These are phyloP conservation scores for Mycogone perniciosa DNA, from an alignment of 2,329 filamentous ascomycete species.

Conservation along the genomic window DNA sequence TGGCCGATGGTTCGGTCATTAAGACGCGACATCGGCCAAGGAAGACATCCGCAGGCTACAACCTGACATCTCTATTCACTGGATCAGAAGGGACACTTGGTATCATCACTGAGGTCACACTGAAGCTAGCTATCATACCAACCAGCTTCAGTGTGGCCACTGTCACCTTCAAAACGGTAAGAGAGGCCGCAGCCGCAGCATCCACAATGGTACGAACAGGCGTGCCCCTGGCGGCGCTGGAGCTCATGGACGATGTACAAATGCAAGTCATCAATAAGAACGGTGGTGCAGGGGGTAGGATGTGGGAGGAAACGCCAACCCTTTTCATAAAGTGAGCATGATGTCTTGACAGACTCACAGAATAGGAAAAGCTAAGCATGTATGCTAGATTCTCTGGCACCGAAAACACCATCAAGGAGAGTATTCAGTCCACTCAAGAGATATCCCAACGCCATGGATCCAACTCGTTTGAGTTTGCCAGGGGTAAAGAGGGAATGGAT, in stretches of 20 bases:
- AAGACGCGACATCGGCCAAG: slow-evolving; percentile 61
- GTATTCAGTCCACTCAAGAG: slow-evolving; percentile 51
- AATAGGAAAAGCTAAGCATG: background rate
- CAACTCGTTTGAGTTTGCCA: slow-evolving; percentile 62
- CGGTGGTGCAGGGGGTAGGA: slow-evolving; percentile 50
- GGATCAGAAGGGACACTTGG: slow-evolving; percentile 67
- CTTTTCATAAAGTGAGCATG: slow-evolving; percentile 60
- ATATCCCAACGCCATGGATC: slow-evolving; percentile 46
- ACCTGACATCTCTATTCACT: slow-evolving; percentile 61
- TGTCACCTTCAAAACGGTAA: slow-evolving; percentile 52
- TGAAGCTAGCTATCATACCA: slow-evolving; percentile 61
- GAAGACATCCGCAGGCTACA: slow-evolving; percentile 67
- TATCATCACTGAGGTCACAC: slow-evolving; percentile 62
- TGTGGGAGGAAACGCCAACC: slow-evolving; percentile 64
- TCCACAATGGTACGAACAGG: slow-evolving; percentile 58
- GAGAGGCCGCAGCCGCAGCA: slow-evolving; percentile 57
- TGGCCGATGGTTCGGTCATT: slow-evolving; percentile 60
- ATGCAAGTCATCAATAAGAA: slow-evolving; percentile 61
- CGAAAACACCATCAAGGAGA: slow-evolving; percentile 50
- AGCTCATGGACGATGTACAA: slow-evolving; percentile 58
- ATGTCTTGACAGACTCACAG: background rate
- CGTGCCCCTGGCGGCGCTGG: slow-evolving; percentile 59
- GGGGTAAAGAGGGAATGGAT: slow-evolving; percentile 54
- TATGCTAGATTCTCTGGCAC: slow-evolving; percentile 54
- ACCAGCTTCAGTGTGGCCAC: slow-evolving; percentile 59